Evolutionary conservation across 2,329 filamentous ascomycete species (phyloP).

Genomic region (Trichoderma semiorbis): DNA sequence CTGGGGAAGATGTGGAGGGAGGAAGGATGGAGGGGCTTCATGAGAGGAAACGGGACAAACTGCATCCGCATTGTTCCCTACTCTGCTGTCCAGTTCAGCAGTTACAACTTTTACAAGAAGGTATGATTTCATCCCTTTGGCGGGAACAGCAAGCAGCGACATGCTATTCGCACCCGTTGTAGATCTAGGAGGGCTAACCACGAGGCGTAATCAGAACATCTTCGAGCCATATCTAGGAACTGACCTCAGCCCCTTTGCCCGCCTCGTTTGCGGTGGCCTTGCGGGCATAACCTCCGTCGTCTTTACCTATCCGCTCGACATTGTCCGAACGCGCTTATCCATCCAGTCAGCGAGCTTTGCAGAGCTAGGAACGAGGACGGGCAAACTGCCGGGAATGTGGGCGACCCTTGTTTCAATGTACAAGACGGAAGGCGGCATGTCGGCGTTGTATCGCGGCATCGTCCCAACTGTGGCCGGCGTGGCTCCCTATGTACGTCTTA

Average conservation of each 20-base stretch:
- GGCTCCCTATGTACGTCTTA: constrained; percentile 67
- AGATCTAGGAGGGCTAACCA: neutral
- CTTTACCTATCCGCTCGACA: constrained; percentile 94
- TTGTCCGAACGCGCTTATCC: constrained; percentile 90
- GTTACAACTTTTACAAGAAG: constrained; percentile 95
- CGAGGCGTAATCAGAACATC: constrained; percentile 49
- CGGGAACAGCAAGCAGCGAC: neutral
- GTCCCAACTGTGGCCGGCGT: constrained; percentile 92
- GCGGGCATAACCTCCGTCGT: constrained; percentile 95
- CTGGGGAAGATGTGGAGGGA: constrained; percentile 94
- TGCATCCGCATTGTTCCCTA: constrained; percentile 98
- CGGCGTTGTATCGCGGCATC: constrained; percentile 90
- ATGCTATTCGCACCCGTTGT: neutral
- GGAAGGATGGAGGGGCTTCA: constrained; percentile 94
- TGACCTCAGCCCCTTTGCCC: constrained; percentile 68
- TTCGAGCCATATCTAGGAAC: constrained; percentile 74
- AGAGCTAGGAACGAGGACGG: constrained; percentile 60
- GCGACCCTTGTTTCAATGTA: constrained; percentile 80
- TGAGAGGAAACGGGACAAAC: constrained; percentile 97
- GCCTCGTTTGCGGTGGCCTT: constrained; percentile 83
- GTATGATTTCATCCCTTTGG: constrained; percentile 43
- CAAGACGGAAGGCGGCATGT: constrained; percentile 79
- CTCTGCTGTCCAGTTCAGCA: constrained; percentile 96
- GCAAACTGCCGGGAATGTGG: constrained; percentile 88
- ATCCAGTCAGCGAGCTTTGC: constrained; percentile 98